Base-by-base conservation (phyloP, 2,329 filamentous ascomycete species). In the Aspergillus latus region DNA sequence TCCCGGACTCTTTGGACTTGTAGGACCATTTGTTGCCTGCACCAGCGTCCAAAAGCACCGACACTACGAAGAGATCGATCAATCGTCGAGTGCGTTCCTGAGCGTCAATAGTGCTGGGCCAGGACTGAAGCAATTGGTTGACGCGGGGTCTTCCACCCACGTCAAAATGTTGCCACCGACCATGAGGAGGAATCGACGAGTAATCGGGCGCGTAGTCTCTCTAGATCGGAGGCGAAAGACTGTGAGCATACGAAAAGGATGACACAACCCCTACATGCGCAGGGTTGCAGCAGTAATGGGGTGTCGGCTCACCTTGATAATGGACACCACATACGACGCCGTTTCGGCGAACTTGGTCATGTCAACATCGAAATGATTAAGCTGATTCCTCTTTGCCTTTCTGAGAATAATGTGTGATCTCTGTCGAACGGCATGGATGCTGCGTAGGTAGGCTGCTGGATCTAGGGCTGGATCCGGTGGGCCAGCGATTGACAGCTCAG, bases 11-110 rank as follows among this genome's bases (percentile, higher is more conserved):
- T 61, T 87, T 87, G 70, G 91, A 96, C 78, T 90, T 94, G 78
- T 96, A 99, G 64, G 86, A 88, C 94, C 94, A 99, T 63, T 85
- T 83, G 2, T 86, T 93, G 40, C 94, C 94, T 1, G 94, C 92
- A 40, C 94, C 94, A 4, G 94, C 82, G 60, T 85, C 83, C 0
- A 85, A 72, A 34, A 85, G 74, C 3, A 85, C 83, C 0, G 83
- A 85, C 1, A 85, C 81, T 37, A 86, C 79, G 67, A 87, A 87
- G 9, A 87, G 71, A 57, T 87, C 84, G 51, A 86, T 80, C 30
- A 87, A 68, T 0, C 83, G 78, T 10, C 83, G 80, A 0, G 81
- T 81, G 2, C 78, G 67, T 60, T 84, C 83, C 10, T 74, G 66
- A 2, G 76, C 73, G 59, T 84, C 80, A 55, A 74, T 70, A 0